Evolutionary conservation across 305 asterid species (phyloP).

Genomic region (Petunia hybrid): DNA sequence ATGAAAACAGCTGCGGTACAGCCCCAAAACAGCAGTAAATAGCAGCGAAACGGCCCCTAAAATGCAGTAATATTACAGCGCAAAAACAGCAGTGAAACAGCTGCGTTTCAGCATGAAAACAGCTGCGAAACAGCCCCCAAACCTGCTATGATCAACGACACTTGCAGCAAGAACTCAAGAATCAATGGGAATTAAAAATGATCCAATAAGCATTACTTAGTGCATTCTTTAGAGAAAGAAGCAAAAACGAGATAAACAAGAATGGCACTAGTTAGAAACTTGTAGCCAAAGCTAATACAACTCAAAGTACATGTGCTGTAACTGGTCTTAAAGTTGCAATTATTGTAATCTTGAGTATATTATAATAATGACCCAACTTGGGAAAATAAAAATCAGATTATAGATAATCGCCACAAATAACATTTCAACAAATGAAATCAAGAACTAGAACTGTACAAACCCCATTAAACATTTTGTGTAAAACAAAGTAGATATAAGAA

Average conservation of each 20-base stretch:
- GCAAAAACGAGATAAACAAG: background rate
- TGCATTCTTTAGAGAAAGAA: background rate
- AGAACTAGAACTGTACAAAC: background rate
- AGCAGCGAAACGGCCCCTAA: no score
- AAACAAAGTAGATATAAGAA: background rate
- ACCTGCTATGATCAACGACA: constrained; percentile 14
- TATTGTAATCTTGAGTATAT: background rate
- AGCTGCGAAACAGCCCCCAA: no score
- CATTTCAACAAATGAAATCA: background rate
- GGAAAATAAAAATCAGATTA: background rate
- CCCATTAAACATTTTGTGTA: background rate
- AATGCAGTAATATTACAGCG: no score
- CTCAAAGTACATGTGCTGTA: constrained; percentile 5
- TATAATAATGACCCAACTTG: background rate
- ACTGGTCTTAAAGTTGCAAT: background rate
- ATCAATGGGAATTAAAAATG: background rate
- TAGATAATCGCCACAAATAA: background rate
- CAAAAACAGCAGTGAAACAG: no score
- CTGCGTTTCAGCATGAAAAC: no score
- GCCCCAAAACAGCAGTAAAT: no score
- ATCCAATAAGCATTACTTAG: constrained; percentile 14
- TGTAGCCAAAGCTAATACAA: constrained; percentile 17
- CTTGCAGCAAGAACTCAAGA: background rate
- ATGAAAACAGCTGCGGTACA: no score
- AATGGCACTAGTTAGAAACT: background rate